Evolutionary conservation across 257 asterid genomes (phyloP).

Genomic region (Echium plantagineum): DNA sequence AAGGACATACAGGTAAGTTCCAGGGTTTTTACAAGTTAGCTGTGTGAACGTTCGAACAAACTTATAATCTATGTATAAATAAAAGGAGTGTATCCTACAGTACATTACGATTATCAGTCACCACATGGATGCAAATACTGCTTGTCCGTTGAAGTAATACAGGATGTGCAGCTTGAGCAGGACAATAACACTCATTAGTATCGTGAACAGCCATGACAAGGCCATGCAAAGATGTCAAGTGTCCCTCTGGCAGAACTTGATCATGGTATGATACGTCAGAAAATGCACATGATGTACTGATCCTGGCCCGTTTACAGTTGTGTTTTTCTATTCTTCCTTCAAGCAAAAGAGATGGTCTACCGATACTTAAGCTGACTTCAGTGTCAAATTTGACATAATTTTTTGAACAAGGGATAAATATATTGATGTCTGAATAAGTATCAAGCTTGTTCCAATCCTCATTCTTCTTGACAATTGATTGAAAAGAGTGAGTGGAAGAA

Average conservation of each 20-base stretch:
- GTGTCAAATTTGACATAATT: constrained; percentile 32
- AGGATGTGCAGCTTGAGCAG: constrained; percentile 19
- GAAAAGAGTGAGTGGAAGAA: constrained; percentile 7
- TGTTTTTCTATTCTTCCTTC: constrained; percentile 19
- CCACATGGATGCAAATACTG: constrained; percentile 53
- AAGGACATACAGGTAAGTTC: not conserved
- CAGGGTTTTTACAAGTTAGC: not conserved
- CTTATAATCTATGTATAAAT: constrained; percentile 5
- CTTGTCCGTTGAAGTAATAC: constrained; percentile 31
- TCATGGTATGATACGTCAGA: constrained; percentile 24
- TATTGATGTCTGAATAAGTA: constrained; percentile 31
- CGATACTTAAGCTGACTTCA: constrained; percentile 13
- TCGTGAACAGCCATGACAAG: constrained; percentile 50
- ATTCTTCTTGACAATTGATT: constrained; percentile 19
- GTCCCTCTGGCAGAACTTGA: constrained; percentile 55
- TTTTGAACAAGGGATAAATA: constrained; percentile 34
- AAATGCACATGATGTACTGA: constrained; percentile 20
- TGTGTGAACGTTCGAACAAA: not conserved
- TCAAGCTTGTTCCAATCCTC: constrained; percentile 16
- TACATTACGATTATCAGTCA: constrained; percentile 39
- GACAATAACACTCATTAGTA: constrained; percentile 20
- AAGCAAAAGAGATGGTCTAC: constrained; percentile 17
- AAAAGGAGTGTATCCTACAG: constrained; percentile 9
- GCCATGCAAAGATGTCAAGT: constrained; percentile 54
- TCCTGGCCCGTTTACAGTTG: constrained; percentile 9